Evolutionary conservation across 1,284 basidiomycete genomes (phyloP), one percentile per base, ranked within the genome.

Genomic region (Cutaneotrichosporon dermatis): DNA sequence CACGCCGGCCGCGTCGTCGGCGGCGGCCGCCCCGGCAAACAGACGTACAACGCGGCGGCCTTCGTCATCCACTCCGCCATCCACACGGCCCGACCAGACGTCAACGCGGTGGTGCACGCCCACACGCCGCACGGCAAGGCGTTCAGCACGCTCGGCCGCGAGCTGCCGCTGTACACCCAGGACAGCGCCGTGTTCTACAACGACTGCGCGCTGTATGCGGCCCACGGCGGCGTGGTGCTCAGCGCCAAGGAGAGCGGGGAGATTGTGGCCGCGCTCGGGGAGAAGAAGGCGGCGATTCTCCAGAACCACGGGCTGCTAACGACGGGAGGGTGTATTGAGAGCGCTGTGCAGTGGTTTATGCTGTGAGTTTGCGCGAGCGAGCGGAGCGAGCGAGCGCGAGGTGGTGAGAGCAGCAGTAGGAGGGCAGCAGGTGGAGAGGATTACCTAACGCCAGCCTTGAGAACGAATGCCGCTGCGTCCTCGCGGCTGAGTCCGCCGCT

Each of bases 51-150:
- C 66, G 79, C 73, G 35, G 79, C 82, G 5, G 83, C 82, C 1
- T 84, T 80, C 66, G 81, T 80, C 59, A 81, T 82, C 58, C 83
- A 84, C 67, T 82, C 82, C 34, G 82, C 83, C 4, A 80, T 86
- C 53, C 85, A 86, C 53, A 51, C 54, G 15, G 82, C 82, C n/a
- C 82, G 85, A 25, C 84, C 84, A 0, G 85, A 87, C 66, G 80
- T 86, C 15, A 67, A 83, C 40, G 85, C 85, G 43, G 85, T 84
- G 4, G 85, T 85, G 5, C 86, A 87, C 72, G 83, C 83, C 15
- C 86, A 88, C 71, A 83, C 82, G 4, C 74, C 83, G 34, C 79
- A 83, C 68, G 86, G 85, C n/a, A 84, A 84, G 66, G 82, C 85
- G 0, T 87, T 85, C 76, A 80, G 82, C 12, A 79, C 83, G 1